Evolutionary conservation across 2,329 filamentous ascomycete genomes (phyloP).

Genomic region (Plectosphaerella cucumerina): DNA sequence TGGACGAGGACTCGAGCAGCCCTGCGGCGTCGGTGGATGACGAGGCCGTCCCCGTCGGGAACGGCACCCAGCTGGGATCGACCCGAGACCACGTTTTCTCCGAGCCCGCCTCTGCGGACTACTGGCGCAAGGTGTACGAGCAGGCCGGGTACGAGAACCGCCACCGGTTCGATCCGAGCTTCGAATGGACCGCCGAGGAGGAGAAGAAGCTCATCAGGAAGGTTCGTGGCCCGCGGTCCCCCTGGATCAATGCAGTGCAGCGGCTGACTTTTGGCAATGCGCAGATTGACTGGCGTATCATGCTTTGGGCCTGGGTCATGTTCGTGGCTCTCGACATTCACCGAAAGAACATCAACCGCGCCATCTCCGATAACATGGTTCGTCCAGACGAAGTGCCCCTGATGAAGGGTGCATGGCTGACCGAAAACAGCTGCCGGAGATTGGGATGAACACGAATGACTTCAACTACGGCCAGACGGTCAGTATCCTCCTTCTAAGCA

Average conservation of each 20-base stretch:
- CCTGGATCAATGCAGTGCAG: neutral
- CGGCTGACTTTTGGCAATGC: neutral
- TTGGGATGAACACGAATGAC: slow-evolving; percentile 39
- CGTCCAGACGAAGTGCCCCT: neutral
- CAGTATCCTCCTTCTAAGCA: slow-evolving; percentile 3
- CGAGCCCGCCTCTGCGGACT: slow-evolving; percentile 45
- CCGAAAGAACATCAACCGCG: slow-evolving; percentile 40
- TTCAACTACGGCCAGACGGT: slow-evolving; percentile 39
- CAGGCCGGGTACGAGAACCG: slow-evolving; percentile 54
- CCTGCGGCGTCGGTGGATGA: neutral
- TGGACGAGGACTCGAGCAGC: neutral
- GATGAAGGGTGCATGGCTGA: neutral
- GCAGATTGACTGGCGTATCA: slow-evolving; percentile 41
- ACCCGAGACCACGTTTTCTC: slow-evolving; percentile 39
- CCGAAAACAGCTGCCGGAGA: slow-evolving; percentile 23
- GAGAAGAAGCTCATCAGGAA: slow-evolving; percentile 42
- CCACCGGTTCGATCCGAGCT: slow-evolving; percentile 53
- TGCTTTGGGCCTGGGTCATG: slow-evolving; percentile 40
- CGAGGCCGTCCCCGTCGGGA: slow-evolving; percentile 1
- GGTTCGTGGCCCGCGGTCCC: slow-evolving; percentile 20
- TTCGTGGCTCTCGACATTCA: slow-evolving; percentile 42
- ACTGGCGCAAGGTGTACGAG: slow-evolving; percentile 51
- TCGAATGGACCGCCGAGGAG: slow-evolving; percentile 39
- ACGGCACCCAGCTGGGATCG: slow-evolving; percentile 21
- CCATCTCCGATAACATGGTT: slow-evolving; percentile 34